phyloP scores from a whole-genome alignment of 441 rosid genomes.

The Populus hybrid region DNA sequence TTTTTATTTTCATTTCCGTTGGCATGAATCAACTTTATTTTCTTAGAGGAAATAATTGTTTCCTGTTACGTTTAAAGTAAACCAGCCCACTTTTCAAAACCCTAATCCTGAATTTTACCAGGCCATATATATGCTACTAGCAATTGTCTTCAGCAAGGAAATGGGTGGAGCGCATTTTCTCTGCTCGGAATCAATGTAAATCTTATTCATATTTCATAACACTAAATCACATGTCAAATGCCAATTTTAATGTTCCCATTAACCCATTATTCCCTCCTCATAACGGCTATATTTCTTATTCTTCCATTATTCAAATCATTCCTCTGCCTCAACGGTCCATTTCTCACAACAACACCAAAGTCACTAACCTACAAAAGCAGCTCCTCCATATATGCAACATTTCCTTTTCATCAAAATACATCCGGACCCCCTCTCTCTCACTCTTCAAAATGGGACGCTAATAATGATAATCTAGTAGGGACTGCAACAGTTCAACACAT shows the following conservation, averaged over 20 bases:
- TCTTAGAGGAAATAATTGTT: not conserved
- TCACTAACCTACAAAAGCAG: conserved; percentile 4
- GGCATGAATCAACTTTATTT: not conserved
- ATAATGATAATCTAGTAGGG: not conserved
- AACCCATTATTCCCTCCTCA: not conserved
- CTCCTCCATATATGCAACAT: not conserved
- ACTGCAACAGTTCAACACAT: conserved; percentile 50
- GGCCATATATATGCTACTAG: not conserved
- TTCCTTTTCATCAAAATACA: not conserved
- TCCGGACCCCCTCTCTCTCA: not conserved
- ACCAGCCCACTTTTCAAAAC: too few species aligned
- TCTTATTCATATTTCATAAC: not conserved
- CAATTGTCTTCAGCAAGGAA: not conserved
- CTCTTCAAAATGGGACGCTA: conserved; percentile 8
- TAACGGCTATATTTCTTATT: conserved; percentile 34
- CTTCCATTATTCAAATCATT: conserved; percentile 24
- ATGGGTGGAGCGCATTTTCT: not conserved
- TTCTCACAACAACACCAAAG: conserved; percentile 24
- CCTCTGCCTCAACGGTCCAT: conserved; percentile 55
- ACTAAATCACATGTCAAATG: conserved; percentile 28
- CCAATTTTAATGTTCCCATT: not conserved
- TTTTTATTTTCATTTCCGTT: not conserved
- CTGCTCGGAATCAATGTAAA: not conserved
- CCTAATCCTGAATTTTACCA: not conserved
- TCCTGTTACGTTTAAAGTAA: not conserved